Base-by-base conservation (phyloP, 192 early-diverging fungal genomes). In the Rhizophagus clarus region DNA sequence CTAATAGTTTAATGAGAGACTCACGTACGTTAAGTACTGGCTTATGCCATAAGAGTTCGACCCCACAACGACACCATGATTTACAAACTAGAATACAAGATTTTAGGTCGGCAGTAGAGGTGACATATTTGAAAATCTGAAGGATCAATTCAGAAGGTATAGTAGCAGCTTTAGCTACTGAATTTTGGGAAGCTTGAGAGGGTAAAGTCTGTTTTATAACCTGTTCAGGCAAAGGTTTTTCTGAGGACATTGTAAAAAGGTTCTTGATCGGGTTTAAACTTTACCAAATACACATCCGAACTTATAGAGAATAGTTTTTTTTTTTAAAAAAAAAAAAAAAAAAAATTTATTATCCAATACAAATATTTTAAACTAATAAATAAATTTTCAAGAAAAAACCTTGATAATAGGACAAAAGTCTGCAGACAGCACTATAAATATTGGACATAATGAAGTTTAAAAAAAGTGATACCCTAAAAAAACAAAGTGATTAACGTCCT, bases 41-140 rank as follows among this genome's bases (percentile, higher is more conserved):
- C 51, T 89, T 88, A 37, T 83, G 87, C 89, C 89, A 90, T 5
- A 90, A 72, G 7, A 87, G 45, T 74, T 90, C 89, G 9, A 89
- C 72, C 29, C 87, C 89, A 80, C 84, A 85, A n/a, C 82, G 81
- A 47, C 87, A 87, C 89, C 89, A 90, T 15, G 84, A 76, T 72
- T 86, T 87, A 78, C 87, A 88, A 22, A 86, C 87, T 9, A 87
- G 81, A 34, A 85, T 84, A 62, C 87, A 87, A 40, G 82, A 79
- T 28, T 83, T 82, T 26, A 89, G 71, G 72, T 90, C 89, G 6
- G 79, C 71, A 9, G 86, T 77, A n/a, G 81, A 47, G 32, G 81
- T 61, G 15, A 90, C 45, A 56, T 82, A 86, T 60, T 82, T 84
- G 20, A 89, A 84, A 60, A 90, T 89, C 72, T 89, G 81, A 31